Base-by-base conservation (phyloP, 768 basidiomycete genomes). In the Kwoniella sp. region DNA sequence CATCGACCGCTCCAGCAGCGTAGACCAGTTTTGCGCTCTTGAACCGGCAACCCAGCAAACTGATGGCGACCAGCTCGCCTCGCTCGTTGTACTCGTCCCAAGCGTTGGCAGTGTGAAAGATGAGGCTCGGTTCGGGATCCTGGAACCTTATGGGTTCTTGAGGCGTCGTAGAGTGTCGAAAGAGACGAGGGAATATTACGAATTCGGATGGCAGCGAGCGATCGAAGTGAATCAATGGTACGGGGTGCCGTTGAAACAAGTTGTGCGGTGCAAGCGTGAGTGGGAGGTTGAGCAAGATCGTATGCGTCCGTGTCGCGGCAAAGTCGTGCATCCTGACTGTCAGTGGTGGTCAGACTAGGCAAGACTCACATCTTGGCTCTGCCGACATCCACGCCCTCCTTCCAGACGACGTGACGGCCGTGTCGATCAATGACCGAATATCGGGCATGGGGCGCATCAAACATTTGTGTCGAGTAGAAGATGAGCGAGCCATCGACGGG, bases 81-180 rank as follows among this genome's bases (percentile, higher is more conserved):
- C 53, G 43, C 6, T 40, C 27, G 26, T 55, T 33, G 28, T 53
- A 32, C 22, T 73, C 74, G 59, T 76, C 70, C 73, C 67, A 76
- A 3, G 75, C 67, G 43, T 75, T 75, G 17, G 75, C 76, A 2
- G 76, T 76, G 56, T 77, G 77, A 56, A 77, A 77, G 29, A 77
- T 74, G 53, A 75, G 62, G 50, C 75, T 71, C 3, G 73, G 70
- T 37, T 76, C 69, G 5, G 57, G 28, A 23, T 73, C 71, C 27
- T 52, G 57, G 56, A 74, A 77, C 41, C 72, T 67, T 12, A 54
- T 53, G 1, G 68, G 66, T 15, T 46, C 40, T 23, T 53, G 46
- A 2, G 63, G 47, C 3, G 63, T 59, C 3, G 42, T 34, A 29
- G 62, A 56, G 1, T 54, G 50, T n/a, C 46, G 28, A 6, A 58